Base-by-base conservation (phyloP, 768 basidiomycete genomes). In the Lenzites betulinus region DNA sequence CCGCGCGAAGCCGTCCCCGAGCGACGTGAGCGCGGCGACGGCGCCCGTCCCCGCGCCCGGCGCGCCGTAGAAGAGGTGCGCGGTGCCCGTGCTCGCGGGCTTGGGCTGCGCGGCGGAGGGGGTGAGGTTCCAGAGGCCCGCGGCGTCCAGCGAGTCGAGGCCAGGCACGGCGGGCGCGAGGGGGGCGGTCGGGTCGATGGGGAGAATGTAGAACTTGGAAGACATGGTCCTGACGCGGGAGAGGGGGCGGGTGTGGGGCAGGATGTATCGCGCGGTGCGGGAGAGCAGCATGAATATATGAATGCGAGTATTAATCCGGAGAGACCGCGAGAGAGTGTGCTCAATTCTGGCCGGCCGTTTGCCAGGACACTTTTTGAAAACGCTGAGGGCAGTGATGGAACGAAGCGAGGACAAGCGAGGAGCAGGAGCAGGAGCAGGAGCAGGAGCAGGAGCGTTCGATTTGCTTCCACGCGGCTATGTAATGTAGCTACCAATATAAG, bases 41-140 rank as follows among this genome's bases (percentile, higher is more conserved):
- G 64, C 42, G 20, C 54, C 58, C 28, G n/a, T 23, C n/a, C 54
- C 47, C 28, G 13, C n/a, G n/a, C n/a, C n/a, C n/a, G 60, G 58
- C 11, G 60, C 58, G 26, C 58, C 81, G 75, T 82, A 90, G 71
- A 90, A 88, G 5, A 84, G 76, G 51, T 86, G 81, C 1, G 86
- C 82, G 0, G 86, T 85, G 8, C 87, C 89, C 5, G 78, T 83
- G 67, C 84, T 83, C 0, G 87, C 78, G 26, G 78, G 75, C 59
- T 71, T 69, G 28, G 78, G 75, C 59, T 71, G 67, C 26, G 67
- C 75, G 18, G 75, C 77, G 7, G 53, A 25, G 28, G 82, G 80
- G 1, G 82, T 77, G 12, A 79, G 79, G 0, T 71, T 54, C 88
- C 87, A 90, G 33, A 89, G 75, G 53, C 79, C 62, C 25, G 76